A percentile compares a stretch with the other conserved stretches of the same genome.
Conservation (phyloP, 140 eudicot genomes). For the Cichorium intybus region DNA sequence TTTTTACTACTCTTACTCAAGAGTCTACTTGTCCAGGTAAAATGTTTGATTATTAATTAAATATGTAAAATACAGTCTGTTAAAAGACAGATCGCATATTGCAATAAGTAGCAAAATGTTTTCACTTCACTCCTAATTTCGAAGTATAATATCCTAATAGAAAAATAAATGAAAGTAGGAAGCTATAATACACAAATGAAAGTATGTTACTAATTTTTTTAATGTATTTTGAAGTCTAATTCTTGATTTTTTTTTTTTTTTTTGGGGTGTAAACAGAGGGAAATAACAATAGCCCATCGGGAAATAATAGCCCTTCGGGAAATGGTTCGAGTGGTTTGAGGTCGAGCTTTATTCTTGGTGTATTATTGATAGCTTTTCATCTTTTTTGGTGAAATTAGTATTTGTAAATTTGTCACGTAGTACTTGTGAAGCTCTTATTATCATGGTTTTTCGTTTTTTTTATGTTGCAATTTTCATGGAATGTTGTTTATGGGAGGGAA, state of each 20-base stretch:
- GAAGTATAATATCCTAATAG: no score
- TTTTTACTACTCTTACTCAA: conserved; percentile 32
- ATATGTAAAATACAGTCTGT: no score
- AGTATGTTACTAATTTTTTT: no score
- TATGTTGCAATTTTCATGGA: conserved; percentile 3
- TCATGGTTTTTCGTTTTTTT: conserved; percentile 17
- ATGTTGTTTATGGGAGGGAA: conserved; percentile 16
- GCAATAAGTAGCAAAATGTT: no score
- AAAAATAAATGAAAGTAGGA: no score
- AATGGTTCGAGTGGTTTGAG: conserved; percentile 35
- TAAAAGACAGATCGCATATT: no score
- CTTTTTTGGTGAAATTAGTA: conserved; percentile 25
- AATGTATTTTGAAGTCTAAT: neutral
- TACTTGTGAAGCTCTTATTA: conserved; percentile 9
- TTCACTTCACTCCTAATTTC: no score
- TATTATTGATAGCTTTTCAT: conserved; percentile 35
- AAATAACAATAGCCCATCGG: conserved; percentile 7
- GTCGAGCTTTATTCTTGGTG: conserved; percentile 35
- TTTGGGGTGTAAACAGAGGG: conserved; percentile 18
- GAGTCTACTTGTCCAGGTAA: conserved; percentile 68
- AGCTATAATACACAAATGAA: no score
- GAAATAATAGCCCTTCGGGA: conserved; percentile 22
- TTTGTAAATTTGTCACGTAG: conserved; percentile 6
- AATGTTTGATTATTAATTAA: neutral
- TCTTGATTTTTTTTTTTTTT: neutral